Base-by-base conservation (phyloP, 371 early-diverging fungal genomes). In the Mucor irregularis region DNA sequence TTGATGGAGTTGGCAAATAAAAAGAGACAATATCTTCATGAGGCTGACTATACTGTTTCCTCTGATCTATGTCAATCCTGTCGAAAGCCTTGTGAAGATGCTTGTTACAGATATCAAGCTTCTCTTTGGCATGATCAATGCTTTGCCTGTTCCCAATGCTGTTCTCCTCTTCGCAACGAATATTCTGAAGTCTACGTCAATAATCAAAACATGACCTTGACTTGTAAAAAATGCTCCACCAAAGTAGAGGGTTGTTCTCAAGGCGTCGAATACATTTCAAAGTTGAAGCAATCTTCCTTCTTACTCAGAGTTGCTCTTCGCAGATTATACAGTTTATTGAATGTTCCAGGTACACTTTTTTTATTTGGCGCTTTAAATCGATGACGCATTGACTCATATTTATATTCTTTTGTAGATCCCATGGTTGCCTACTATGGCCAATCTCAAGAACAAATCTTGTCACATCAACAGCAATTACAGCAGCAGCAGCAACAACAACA, bases 211-310 rank as follows among this genome's bases (percentile, higher is more conserved):
- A 10, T 69, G 84, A 56, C 73, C 31, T 14, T 76, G 29, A 42
- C 86, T 73, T 80, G 83, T 70, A 56, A 66, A 53, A 61, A 58
- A 67, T 60, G 81, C 71, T 30, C 80, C 63, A 5, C 49, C 61
- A n/a, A 46, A 8, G 48, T 34, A 9, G 61, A 72, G 0, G 57
- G 62, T 9, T 59, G 62, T 5, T 34, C 50, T 14, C 68, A 71
- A 9, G 90, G 91, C 9, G 89, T 93, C 44, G 80, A 83, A 53
- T 71, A 77, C 55, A 84, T 95, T 0, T 86, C 95, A n/a, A 91
- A 92, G 62, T 78, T 97, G 22, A 88, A 93, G 56, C 95, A 96
- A 68, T 96, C 93, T 61, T 86, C 89, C 9, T 94, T 94, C 64
- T 68, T 96, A 44, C 74, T 96, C 56, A 75, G 89, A 0, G 87